A percentile compares a stretch with the other conserved stretches of the same genome.
Conservation (phyloP, 164 flowering plant species). For the Aristolochia fimbriata region DNA sequence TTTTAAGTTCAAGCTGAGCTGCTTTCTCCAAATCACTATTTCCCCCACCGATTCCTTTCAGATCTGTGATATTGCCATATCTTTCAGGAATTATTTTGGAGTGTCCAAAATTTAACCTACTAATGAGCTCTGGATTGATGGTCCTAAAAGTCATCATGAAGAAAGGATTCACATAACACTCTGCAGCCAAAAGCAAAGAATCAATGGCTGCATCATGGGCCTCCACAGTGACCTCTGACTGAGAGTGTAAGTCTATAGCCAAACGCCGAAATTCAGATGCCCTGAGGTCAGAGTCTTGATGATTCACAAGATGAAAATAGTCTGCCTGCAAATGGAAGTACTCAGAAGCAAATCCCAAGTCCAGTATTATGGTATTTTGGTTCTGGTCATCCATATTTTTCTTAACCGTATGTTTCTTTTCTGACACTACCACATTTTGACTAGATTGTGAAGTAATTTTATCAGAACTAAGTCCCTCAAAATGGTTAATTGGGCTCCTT, state of each 20-base stretch:
- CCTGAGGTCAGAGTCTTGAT: slow-evolving; percentile 57
- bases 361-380: slow-evolving; percentile 24
- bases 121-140: slow-evolving; percentile 16
- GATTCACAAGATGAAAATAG: slow-evolving; percentile 59
- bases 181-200: slow-evolving; percentile 88
- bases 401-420: slow-evolving; percentile 21
- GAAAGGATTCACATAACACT: slow-evolving; percentile 80
- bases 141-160: slow-evolving; percentile 42
- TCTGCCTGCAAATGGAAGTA: slow-evolving; percentile 61
- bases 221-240: slow-evolving; percentile 41
- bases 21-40: slow-evolving; percentile 29
- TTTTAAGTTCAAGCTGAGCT: slow-evolving; percentile 51
- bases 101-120: slow-evolving; percentile 13
- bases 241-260: slow-evolving; percentile 66
- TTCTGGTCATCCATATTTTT: slow-evolving; percentile 13
- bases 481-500: slow-evolving; percentile 18
- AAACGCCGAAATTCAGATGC: slow-evolving; percentile 76
- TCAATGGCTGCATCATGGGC: slow-evolving; percentile 82
- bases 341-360: slow-evolving; percentile 38
- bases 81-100: slow-evolving; percentile 8
- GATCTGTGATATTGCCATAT: slow-evolving; percentile 21
- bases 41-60: slow-evolving; percentile 16
- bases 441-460: slow-evolving; percentile 20
- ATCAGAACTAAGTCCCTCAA: slow-evolving; percentile 17
- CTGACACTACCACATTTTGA: slow-evolving; percentile 19